These are phyloP conservation scores for Ogataea pilisensis DNA, from an alignment of 805 yeast genomes.

Conservation along the genomic window DNA sequence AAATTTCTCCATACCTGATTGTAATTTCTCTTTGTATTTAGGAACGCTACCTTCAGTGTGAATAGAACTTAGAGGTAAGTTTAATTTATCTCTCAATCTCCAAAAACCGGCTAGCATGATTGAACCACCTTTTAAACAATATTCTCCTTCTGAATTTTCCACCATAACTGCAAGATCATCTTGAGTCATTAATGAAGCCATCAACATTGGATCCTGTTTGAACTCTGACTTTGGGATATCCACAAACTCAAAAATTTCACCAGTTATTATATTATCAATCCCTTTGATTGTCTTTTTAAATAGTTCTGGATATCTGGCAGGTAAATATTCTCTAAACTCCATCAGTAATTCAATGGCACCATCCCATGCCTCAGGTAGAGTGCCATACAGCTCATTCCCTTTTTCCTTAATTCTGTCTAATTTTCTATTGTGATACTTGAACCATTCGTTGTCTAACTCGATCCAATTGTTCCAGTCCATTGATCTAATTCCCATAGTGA, in stretches of 20 bases:
- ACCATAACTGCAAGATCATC: slow-evolving; percentile 68
- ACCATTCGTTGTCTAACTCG: slow-evolving; percentile 66
- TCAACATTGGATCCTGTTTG: slow-evolving; percentile 52
- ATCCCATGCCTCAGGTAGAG: slow-evolving; percentile 44
- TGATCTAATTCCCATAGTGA: slow-evolving; percentile 66
- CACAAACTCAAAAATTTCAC: slow-evolving; percentile 42
- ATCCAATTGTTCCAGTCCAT: slow-evolving; percentile 64
- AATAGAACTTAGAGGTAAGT: slow-evolving; percentile 50
- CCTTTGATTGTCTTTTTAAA: slow-evolving; percentile 45
- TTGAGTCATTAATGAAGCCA: slow-evolving; percentile 55
- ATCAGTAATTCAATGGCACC: slow-evolving; percentile 55
- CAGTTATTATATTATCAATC: slow-evolving; percentile 47
- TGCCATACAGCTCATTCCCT: slow-evolving; percentile 47
- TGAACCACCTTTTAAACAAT: slow-evolving; percentile 55
- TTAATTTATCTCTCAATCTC: slow-evolving; percentile 58
- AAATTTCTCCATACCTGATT: slow-evolving; percentile 63
- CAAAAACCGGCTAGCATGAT: slow-evolving; percentile 67
- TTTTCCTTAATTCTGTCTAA: slow-evolving; percentile 42
- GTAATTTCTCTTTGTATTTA: slow-evolving; percentile 53
- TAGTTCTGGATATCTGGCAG: slow-evolving; percentile 53
- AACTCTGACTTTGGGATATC: slow-evolving; percentile 28
- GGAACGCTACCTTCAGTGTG: slow-evolving; percentile 71
- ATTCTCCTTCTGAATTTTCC: slow-evolving; percentile 55
- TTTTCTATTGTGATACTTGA: slow-evolving; percentile 49
- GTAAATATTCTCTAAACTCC: slow-evolving; percentile 50